These are phyloP conservation scores for Breynia disticha DNA, from an alignment of 441 rosid species.

Conservation along the genomic window DNA sequence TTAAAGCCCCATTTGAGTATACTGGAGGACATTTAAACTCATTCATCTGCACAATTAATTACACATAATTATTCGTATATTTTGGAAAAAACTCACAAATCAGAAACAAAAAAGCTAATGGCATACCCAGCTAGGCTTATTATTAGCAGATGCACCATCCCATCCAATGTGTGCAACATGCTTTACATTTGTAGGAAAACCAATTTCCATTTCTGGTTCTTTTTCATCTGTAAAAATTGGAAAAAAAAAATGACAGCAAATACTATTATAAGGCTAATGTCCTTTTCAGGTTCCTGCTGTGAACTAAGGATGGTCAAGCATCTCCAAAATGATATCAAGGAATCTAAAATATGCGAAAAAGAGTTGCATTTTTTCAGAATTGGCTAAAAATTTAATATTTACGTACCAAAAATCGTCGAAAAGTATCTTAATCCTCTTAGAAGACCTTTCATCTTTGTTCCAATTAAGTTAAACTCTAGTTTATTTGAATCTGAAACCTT, in stretches of 20 bases:
- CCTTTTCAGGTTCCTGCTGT: too few species aligned
- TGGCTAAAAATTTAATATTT: too few species aligned
- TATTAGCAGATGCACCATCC: constrained; percentile 48
- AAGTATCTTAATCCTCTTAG: constrained; percentile 51
- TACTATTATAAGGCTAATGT: background rate
- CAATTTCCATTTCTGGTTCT: constrained; percentile 68
- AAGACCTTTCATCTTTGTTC: constrained; percentile 51
- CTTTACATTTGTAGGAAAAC: constrained; percentile 78
- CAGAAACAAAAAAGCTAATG: background rate
- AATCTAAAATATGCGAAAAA: background rate
- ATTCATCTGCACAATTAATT: constrained; percentile 43
- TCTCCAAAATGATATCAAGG: too few species aligned
- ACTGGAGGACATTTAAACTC: constrained; percentile 38
- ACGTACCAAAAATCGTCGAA: constrained; percentile 52
- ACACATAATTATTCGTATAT: background rate
- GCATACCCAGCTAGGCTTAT: constrained; percentile 68
- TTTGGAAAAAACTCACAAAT: background rate
- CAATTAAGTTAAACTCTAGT: constrained; percentile 5
- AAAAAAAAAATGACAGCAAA: background rate
- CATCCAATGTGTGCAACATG: constrained; percentile 83
- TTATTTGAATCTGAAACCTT: constrained; percentile 14
- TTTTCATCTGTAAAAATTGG: constrained; percentile 36
- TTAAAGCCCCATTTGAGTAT: constrained; percentile 20
- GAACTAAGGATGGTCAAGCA: too few species aligned
- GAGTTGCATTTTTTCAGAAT: too few species aligned